Conservation (phyloP, 2,329 filamentous ascomycete genomes). For the Sclerotinia trifoliorum region DNA sequence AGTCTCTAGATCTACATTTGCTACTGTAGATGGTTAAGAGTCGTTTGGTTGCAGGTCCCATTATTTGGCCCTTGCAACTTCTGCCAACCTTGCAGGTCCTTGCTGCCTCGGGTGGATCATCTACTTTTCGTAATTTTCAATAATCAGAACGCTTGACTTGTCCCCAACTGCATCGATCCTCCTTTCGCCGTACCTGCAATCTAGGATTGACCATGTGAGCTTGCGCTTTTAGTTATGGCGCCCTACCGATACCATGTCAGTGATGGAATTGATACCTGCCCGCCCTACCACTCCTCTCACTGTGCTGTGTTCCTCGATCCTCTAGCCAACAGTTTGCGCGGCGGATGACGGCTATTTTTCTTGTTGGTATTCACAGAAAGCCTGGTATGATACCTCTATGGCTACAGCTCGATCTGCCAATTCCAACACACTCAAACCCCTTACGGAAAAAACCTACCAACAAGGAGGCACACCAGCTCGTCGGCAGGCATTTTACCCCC, state of each 20-base stretch:
- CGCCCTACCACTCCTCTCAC: slow-evolving; percentile 28
- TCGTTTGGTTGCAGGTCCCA: slow-evolving; percentile 12
- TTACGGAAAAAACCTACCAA: slow-evolving; percentile 30
- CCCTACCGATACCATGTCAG: slow-evolving; percentile 32
- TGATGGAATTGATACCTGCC: slow-evolving; percentile 30
- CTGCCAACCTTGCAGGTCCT: slow-evolving; percentile 18
- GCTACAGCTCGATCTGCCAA: slow-evolving; percentile 31
- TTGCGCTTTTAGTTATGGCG: slow-evolving; percentile 26
- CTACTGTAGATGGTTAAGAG: slow-evolving; percentile 17
- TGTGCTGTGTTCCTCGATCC: slow-evolving; percentile 31
- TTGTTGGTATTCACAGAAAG: slow-evolving; percentile 29
- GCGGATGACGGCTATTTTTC: slow-evolving; percentile 29
- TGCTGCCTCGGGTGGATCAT: slow-evolving; percentile 26
- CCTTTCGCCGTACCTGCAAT: slow-evolving; percentile 29
- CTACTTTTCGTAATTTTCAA: slow-evolving; percentile 20
- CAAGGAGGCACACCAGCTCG: slow-evolving; percentile 33
- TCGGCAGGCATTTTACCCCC: slow-evolving; percentile 28
- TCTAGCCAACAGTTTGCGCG: slow-evolving; percentile 27
- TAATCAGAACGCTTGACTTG: slow-evolving; percentile 21
- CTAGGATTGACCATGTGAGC: slow-evolving; percentile 35
- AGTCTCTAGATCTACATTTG: slow-evolving; percentile 19
- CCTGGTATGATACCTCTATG: slow-evolving; percentile 30
- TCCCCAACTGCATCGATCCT: slow-evolving; percentile 25
- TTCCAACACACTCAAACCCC: slow-evolving; percentile 24
- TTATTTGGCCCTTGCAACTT: slow-evolving; percentile 26